Conservation (phyloP, 2,329 filamentous ascomycete species). For the Huntiella abstrusa region DNA sequence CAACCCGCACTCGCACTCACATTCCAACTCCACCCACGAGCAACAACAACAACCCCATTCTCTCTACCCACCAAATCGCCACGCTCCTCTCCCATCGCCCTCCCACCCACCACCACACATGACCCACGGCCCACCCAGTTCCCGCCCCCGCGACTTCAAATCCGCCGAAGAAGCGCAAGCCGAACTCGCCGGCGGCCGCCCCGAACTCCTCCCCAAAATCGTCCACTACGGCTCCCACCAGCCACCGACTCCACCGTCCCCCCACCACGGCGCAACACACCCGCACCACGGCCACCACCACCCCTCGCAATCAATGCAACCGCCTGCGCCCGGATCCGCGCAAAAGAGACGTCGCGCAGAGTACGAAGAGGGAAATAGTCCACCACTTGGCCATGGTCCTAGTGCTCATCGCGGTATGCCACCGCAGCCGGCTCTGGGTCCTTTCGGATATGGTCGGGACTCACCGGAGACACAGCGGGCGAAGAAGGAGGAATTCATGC, state of each 20-base stretch:
- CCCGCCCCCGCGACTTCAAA: constrained; percentile 68
- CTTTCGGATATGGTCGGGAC: constrained; percentile 65
- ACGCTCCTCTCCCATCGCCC: constrained; percentile 55
- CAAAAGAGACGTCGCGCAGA: constrained; percentile 65
- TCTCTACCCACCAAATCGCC: constrained; percentile 33
- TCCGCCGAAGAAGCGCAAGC: constrained; percentile 92
- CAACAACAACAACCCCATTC: constrained; percentile 1
- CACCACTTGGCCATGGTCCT: constrained; percentile 61
- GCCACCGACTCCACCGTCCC: constrained; percentile 78
- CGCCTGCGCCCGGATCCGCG: constrained; percentile 22
- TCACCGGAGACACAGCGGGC: constrained; percentile 63
- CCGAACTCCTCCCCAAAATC: constrained; percentile 79
- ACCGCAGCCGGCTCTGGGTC: constrained; percentile 27
- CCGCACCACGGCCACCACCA: constrained; percentile 23
- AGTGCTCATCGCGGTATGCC: constrained; percentile 25
- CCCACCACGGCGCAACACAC: constrained; percentile 32
- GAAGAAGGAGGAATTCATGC: constrained; percentile 87
- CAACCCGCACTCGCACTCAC: constrained; percentile 23
- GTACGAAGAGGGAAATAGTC: constrained; percentile 82
- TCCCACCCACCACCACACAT: constrained; percentile 41
- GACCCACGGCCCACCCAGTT: constrained; percentile 30
- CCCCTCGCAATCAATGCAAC: constrained; percentile 23
- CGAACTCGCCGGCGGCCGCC: constrained; percentile 73
- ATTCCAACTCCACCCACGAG: not conserved
- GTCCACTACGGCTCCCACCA: constrained; percentile 92